Percentiles rank a stretch among this genome's conserved stretches.
Conservation (phyloP, 2,329 filamentous ascomycete genomes). For the Colletotrichum destructivum region DNA sequence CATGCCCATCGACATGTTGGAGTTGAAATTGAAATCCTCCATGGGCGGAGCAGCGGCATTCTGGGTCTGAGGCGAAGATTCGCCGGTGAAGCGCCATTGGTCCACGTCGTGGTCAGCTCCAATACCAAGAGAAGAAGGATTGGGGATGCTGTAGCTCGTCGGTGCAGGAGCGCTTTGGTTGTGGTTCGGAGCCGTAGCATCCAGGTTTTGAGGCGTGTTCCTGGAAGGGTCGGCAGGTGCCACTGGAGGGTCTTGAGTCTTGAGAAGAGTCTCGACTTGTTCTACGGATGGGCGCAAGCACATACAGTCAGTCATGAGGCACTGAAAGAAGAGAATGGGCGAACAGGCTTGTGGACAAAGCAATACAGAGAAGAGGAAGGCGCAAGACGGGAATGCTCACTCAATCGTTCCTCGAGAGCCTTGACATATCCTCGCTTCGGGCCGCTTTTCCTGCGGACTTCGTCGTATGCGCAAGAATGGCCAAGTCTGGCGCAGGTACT, state of each 20-base stretch:
- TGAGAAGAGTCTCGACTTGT: conserved; percentile 93
- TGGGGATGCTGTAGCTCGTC: conserved; percentile 60
- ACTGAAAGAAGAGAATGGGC: neutral
- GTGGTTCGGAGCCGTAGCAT: conserved; percentile 47
- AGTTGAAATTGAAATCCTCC: conserved; percentile 73
- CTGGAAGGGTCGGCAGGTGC: conserved; percentile 52
- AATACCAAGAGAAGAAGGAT: conserved; percentile 63
- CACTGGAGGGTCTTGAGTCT: conserved; percentile 77
- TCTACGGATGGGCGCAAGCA: conserved; percentile 64
- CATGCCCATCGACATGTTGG: conserved; percentile 65
- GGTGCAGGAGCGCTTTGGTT: conserved; percentile 52
- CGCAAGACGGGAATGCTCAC: conserved; percentile 65
- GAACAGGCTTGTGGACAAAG: conserved; percentile 11
- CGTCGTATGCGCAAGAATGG: conserved; percentile 91
- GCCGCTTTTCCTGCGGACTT: conserved; percentile 93
- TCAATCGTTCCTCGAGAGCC: conserved; percentile 90
- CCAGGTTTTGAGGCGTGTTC: conserved; percentile 51
- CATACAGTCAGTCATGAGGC: conserved; percentile 22
- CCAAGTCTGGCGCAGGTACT: conserved; percentile 90
- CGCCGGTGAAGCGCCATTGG: conserved; percentile 69
- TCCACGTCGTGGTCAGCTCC: conserved; percentile 65
- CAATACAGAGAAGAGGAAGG: neutral
- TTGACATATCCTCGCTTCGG: conserved; percentile 97
- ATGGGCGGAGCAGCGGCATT: conserved; percentile 49
- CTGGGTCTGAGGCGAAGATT: conserved; percentile 67